These are phyloP conservation scores for Fraxinus ornus DNA, from an alignment of 305 asterid species.

Conservation along the genomic window DNA sequence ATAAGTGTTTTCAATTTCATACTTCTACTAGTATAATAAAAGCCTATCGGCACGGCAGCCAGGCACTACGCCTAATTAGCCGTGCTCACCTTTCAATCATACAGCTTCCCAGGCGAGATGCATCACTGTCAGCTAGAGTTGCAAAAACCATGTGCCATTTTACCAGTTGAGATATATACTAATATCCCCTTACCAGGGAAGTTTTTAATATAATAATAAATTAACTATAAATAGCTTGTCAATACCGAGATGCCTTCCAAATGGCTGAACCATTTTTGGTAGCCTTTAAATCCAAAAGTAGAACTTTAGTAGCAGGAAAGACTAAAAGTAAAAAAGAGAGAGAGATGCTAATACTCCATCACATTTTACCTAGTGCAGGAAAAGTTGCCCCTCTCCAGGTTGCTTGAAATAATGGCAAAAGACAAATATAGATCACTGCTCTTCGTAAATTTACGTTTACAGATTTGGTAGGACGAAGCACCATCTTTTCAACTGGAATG, in stretches of 20 bases:
- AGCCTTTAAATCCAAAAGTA: conserved; percentile 69
- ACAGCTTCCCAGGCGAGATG: conserved; percentile 91
- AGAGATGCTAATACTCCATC: conserved; percentile 67
- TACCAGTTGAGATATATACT: conserved; percentile 70
- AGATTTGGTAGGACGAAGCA: conserved; percentile 61
- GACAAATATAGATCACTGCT: conserved; percentile 54
- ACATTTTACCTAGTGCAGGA: conserved; percentile 70
- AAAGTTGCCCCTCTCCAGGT: conserved; percentile 51
- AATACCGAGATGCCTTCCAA: conserved; percentile 72
- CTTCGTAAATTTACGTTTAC: conserved; percentile 46
- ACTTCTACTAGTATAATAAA: conserved; percentile 36
- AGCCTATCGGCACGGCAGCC: conserved; percentile 95
- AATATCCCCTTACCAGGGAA: conserved; percentile 99
- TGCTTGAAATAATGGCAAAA: conserved; percentile 64
- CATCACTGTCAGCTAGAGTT: conserved; percentile 91
- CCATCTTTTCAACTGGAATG: conserved; percentile 44
- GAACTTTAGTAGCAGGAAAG: conserved; percentile 67
- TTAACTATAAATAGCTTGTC: conserved; percentile 44
- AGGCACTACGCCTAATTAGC: conserved; percentile 96
- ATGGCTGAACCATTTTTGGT: conserved; percentile 68
- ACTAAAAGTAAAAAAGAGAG: conserved; percentile 49
- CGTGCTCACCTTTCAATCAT: conserved; percentile 98
- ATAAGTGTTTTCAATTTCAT: conserved; percentile 23
- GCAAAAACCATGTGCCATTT: conserved; percentile 70
- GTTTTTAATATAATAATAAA: conserved; percentile 29